Evolutionary conservation across 2,329 filamentous ascomycete species (phyloP).

Genomic region (Aspergillus niger): DNA sequence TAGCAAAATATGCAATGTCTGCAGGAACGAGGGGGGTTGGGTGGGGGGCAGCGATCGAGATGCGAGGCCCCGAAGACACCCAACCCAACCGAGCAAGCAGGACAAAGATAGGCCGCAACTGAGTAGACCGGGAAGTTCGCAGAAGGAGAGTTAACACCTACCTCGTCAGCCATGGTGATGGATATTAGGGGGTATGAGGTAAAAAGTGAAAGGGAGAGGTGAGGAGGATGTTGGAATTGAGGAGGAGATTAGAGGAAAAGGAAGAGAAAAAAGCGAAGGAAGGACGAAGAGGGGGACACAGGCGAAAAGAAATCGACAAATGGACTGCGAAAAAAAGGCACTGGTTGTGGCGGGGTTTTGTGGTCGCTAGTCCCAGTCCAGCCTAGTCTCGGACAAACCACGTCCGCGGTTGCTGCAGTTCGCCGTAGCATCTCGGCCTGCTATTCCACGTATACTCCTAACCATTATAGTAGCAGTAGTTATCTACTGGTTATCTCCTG

Average conservation of each 20-base stretch:
- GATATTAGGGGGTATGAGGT: constrained; percentile 30
- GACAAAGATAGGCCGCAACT: constrained; percentile 17
- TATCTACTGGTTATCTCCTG: not conserved
- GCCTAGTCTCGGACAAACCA: constrained; percentile 26
- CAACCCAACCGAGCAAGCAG: constrained; percentile 28
- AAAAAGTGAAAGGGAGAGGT: constrained; percentile 24
- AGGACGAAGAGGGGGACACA: constrained; percentile 25
- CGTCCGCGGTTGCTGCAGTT: constrained; percentile 1
- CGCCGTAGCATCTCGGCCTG: constrained; percentile 16
- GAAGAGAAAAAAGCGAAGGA: constrained; percentile 25
- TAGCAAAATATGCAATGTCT: constrained; percentile 6
- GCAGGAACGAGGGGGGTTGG: constrained; percentile 20
- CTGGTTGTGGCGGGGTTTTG: constrained; percentile 39
- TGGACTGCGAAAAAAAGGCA: constrained; percentile 31
- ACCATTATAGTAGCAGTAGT: not conserved
- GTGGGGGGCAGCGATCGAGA: constrained; percentile 23
- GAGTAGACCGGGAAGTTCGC: constrained; percentile 13
- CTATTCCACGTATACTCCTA: not conserved
- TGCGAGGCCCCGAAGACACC: constrained; percentile 31
- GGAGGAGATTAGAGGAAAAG: constrained; percentile 21
- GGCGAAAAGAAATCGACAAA: constrained; percentile 30
- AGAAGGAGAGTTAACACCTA: constrained; percentile 44
- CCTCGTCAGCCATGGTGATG: constrained; percentile 68
- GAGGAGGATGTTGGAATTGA: constrained; percentile 22
- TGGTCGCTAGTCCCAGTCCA: constrained; percentile 27